Conservation (phyloP, 116 monocot species). For the Posidonia oceanica region DNA sequence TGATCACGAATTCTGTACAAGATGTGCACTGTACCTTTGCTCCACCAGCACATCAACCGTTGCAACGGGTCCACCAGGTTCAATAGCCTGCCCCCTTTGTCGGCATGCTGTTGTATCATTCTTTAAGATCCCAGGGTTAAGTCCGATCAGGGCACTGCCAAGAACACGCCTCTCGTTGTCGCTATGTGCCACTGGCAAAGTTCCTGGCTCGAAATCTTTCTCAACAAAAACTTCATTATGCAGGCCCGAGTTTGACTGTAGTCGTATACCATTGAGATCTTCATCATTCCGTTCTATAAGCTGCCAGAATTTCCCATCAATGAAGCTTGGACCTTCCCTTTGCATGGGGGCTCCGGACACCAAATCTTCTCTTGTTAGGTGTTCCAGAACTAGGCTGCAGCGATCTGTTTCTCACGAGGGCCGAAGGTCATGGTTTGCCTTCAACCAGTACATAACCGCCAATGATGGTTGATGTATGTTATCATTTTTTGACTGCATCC, state of each 20-base stretch:
- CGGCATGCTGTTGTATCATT: slow-evolving; percentile 41
- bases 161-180: slow-evolving; percentile 44
- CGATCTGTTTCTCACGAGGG: slow-evolving; percentile 2
- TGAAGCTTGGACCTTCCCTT: slow-evolving; percentile 40
- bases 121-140: slow-evolving; percentile 20
- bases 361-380: slow-evolving; percentile 28
- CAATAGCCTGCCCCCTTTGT: slow-evolving; percentile 67
- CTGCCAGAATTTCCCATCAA: slow-evolving; percentile 48
- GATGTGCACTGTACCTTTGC: slow-evolving; percentile 65
- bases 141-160: slow-evolving; percentile 25
- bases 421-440: slow-evolving; percentile 32
- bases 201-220: background rate
- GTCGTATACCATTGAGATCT: slow-evolving; percentile 19
- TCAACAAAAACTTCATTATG: slow-evolving; percentile 10
- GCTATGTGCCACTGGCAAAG: slow-evolving; percentile 18
- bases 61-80: slow-evolving; percentile 36
- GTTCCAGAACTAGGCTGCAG: slow-evolving; percentile 27
- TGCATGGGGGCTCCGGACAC: slow-evolving; percentile 52
- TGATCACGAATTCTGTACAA: slow-evolving; percentile 70
- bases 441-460: background rate
- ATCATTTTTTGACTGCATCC: background rate
- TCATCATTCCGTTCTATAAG: slow-evolving; percentile 41
- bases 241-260: slow-evolving; percentile 33
- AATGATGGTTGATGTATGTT: background rate
- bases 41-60: slow-evolving; percentile 31